Evolutionary conservation across 495 filamentous ascomycete species (phyloP).

Genomic region (Neurospora discreta): DNA sequence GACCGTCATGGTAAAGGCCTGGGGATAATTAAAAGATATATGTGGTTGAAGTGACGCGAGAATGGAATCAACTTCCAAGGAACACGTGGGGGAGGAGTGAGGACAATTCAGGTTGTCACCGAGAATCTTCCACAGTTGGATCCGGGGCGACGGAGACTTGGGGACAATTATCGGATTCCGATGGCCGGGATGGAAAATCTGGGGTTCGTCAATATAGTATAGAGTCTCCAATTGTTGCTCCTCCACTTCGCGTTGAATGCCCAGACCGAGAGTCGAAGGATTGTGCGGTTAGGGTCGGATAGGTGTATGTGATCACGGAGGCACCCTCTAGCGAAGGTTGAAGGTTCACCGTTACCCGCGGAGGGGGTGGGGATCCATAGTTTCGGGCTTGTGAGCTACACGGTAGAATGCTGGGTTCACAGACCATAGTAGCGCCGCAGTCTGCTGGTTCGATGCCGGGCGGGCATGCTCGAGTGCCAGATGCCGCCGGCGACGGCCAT

Average conservation of each 20-base stretch:
- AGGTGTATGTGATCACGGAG: neutral
- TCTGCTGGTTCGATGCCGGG: neutral
- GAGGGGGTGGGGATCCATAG: neutral
- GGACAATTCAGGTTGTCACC: neutral
- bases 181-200: neutral
- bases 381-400: neutral
- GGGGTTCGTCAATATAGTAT: neutral
- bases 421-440: neutral
- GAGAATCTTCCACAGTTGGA: neutral
- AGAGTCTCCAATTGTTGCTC: neutral
- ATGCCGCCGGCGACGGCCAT: neutral
- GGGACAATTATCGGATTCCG: neutral
- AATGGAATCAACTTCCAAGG: neutral
- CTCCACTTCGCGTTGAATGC: neutral
- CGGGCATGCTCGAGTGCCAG: neutral
- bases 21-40: neutral
- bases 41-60: neutral
- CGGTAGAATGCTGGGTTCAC: neutral
- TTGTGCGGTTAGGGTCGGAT: neutral
- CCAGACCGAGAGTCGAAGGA: neutral
- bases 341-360: neutral
- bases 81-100: neutral
- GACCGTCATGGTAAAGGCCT: constrained; percentile 17
- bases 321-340: neutral
- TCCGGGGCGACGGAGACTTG: neutral